Percentiles rank a stretch among this genome's conserved stretches.
Conservation (phyloP, 805 yeast species). For the Wickerhamiella alocasiicola region DNA sequence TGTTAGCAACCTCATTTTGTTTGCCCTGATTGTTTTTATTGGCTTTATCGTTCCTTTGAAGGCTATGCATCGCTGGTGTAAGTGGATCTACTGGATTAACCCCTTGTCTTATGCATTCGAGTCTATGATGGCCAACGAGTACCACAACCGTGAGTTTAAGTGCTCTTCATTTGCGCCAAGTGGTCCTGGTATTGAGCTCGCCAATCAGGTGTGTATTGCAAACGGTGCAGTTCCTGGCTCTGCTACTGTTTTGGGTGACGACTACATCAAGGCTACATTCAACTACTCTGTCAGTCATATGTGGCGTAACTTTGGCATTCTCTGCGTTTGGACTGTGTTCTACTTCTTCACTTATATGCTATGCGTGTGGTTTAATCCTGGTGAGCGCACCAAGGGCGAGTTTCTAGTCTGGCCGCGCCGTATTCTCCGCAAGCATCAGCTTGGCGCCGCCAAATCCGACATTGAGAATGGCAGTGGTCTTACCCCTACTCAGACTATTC, state of each 20-base stretch:
- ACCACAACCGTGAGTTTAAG: conserved; percentile 41
- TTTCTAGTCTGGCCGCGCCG: conserved; percentile 22
- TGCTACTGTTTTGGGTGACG: conserved; percentile 43
- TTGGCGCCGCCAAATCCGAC: not conserved
- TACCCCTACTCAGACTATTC: conserved; percentile 24
- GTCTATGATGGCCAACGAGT: conserved; percentile 52
- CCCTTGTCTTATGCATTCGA: conserved; percentile 44
- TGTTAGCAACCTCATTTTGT: conserved; percentile 43
- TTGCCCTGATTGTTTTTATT: conserved; percentile 45
- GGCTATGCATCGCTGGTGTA: conserved; percentile 58
- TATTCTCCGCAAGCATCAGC: conserved; percentile 13
- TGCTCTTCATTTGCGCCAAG: conserved; percentile 49
- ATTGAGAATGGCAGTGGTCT: not conserved
- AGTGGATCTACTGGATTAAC: conserved; percentile 48
- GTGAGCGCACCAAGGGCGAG: conserved; percentile 26
- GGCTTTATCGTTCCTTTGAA: conserved; percentile 49
- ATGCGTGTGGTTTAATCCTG: conserved; percentile 23
- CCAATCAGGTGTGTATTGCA: conserved; percentile 42
- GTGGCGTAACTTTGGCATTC: conserved; percentile 73
- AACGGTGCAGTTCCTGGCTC: conserved; percentile 50
- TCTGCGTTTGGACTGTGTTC: conserved; percentile 39
- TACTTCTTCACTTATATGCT: conserved; percentile 29
- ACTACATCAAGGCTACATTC: conserved; percentile 38
- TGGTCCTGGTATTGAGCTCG: conserved; percentile 32
- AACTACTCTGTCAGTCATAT: conserved; percentile 43